phyloP scores from a whole-genome alignment of 306 rosid genomes.

The Rubus parviflorus region DNA sequence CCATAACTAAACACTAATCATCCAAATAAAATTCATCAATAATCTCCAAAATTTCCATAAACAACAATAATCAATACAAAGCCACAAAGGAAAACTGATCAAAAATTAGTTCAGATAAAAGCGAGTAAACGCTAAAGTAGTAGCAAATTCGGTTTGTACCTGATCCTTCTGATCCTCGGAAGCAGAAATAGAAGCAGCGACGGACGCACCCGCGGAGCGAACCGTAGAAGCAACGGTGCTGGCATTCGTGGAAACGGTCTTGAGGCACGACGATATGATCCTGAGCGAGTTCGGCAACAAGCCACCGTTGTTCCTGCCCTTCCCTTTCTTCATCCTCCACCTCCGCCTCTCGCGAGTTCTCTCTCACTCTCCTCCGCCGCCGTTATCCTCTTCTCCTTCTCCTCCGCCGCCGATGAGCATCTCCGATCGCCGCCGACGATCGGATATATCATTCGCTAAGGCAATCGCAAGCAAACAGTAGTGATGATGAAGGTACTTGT shows the following conservation, averaged over 20 bases:
- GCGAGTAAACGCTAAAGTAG: not conserved
- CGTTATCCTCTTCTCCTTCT: not conserved
- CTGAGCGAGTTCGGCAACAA: constrained; percentile 80
- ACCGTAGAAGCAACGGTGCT: constrained; percentile 78
- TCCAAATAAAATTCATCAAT: too few relatives aligned
- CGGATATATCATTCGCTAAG: constrained; percentile 38
- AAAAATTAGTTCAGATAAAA: not conserved
- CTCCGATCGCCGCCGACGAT: constrained; percentile 46
- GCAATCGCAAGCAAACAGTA: not conserved
- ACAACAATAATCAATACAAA: not conserved
- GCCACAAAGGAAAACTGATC: not conserved
- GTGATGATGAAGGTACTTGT: not conserved
- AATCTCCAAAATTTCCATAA: not conserved
- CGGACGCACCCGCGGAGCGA: constrained; percentile 90
- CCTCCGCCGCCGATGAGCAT: constrained; percentile 37
- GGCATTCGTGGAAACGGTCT: constrained; percentile 83
- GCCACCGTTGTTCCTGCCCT: constrained; percentile 70
- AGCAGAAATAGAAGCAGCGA: constrained; percentile 69
- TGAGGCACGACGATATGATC: constrained; percentile 81
- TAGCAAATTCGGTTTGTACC: constrained; percentile 29
- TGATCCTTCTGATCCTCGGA: constrained; percentile 83
- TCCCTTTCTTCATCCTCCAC: constrained; percentile 46
- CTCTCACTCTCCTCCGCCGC: constrained; percentile 26
- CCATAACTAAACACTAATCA: too few relatives aligned
- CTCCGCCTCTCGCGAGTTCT: not conserved